Evolutionary conservation across 768 basidiomycete genomes (phyloP), one percentile per base, ranked within the genome.

Genomic region (Gloeopeniophorella convolvens): DNA sequence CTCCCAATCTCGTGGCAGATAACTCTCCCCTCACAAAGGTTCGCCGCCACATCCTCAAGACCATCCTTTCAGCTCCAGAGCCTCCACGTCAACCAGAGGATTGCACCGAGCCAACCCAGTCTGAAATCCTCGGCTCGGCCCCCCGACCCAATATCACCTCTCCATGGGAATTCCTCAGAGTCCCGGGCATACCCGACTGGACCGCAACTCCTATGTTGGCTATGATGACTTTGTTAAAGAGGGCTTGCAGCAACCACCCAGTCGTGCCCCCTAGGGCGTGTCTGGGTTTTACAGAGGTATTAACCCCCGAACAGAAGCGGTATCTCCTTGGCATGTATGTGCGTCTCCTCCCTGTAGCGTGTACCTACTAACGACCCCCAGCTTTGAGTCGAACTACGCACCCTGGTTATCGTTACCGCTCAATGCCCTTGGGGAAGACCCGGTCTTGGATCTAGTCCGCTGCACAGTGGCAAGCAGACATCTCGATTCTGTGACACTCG

Each of bases 391-490:
- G 41, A 64, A 65, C 18, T 74, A 76, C 45, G 64, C 57, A 12
- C 74, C 74, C 24, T 75, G 75, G 75, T 46, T 75, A 18, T 65
- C 64, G 42, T 54, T 75, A 10, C 70, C 69, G 5, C 69, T 66
- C 2, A 52, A 60, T 21, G 60, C 56, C 28, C 61, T 62, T 7
- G 60, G 55, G 28, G 65, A 66, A 39, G 62, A 60, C 41, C 62
- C 68, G 13, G 57, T 76, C 21, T 60, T 75, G 13, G 66, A 71
- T 42, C 64, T 76, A 27, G 72, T 72, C 10, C 70, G 75, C 23
- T 76, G 75, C 50, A 71, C 71, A 32, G 59, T 76, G 21, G 69
- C 75, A 13, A 71, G 72, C 28, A 64, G 74, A 33, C 74, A 76
- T 57, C 58, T 75, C 1, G 68, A 70, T 15, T 57, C 63, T 13